These are phyloP conservation scores for Leucogyrophana mollusca DNA, from an alignment of 768 basidiomycete species.

Conservation along the genomic window DNA sequence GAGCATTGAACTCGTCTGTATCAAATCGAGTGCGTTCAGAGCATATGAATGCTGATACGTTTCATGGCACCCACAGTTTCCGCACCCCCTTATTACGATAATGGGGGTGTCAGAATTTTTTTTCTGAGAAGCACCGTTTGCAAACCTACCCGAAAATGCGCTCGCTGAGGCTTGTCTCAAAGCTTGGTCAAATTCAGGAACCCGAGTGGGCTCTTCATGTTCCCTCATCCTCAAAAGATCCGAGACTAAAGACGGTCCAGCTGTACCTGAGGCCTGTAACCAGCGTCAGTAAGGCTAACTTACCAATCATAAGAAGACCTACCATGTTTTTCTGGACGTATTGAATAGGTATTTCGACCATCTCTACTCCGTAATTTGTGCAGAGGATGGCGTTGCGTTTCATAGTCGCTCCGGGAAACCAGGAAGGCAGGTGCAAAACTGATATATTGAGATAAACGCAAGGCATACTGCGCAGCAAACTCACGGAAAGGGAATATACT, in stretches of 20 bases:
- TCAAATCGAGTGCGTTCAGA: not conserved
- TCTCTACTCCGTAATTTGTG: slow-evolving; percentile 5
- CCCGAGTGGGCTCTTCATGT: not conserved
- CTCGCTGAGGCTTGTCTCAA: slow-evolving; percentile 16
- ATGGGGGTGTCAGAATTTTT: not conserved
- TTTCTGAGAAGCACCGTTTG: not conserved
- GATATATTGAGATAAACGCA: not conserved
- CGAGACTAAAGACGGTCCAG: slow-evolving; percentile 13
- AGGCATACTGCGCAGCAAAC: not conserved
- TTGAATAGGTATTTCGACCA: slow-evolving; percentile 23
- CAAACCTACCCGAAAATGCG: slow-evolving; percentile 12
- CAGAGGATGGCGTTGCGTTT: slow-evolving; percentile 9
- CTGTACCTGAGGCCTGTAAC: slow-evolving; percentile 7
- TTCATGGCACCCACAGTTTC: slow-evolving; percentile 11
- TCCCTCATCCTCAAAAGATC: slow-evolving; percentile 11
- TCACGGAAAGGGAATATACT: slow-evolving; percentile 18
- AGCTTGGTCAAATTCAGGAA: slow-evolving; percentile 8
- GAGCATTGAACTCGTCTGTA: slow-evolving; percentile 9
- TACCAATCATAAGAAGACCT: not conserved
- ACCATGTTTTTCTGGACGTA: slow-evolving; percentile 28
- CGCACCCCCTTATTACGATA: slow-evolving; percentile 6
- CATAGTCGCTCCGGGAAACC: slow-evolving; percentile 20
- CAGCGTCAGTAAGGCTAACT: not conserved
- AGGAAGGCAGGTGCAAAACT: slow-evolving; percentile 23
- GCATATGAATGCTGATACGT: not conserved